Base-by-base conservation (phyloP, 371 early-diverging fungal genomes). In the Umbelopsis sp. region DNA sequence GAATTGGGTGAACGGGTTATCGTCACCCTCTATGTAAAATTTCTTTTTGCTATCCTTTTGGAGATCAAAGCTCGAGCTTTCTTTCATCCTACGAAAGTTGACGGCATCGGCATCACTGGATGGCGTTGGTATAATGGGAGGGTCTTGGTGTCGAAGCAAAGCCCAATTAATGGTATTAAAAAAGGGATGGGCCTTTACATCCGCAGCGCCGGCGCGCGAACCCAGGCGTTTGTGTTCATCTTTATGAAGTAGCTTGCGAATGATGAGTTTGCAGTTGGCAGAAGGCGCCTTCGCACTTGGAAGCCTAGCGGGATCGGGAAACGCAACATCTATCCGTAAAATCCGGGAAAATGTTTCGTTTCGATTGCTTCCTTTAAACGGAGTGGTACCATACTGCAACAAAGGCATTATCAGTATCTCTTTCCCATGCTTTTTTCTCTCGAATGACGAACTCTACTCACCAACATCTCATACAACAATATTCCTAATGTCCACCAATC, bases 401-500 rank as follows among this genome's bases (percentile, higher is more conserved):
- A 35, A 35, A 25, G 25, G 24, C 38, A 65, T n/a, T 44, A 32
- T 24, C n/a, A 62, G 41, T n/a, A 41, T 51, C 29, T 22, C 10
- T 0, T 4, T 38, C 57, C 35, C 11, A 41, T 12, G 12, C 0
- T 48, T 44, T 24, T 22, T 22, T 22, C 22, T 22, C 22, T 22
- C 32, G 24, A 38, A 14, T 63, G 66, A 8, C 1, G n/a, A 16
- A 24, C 41, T 14, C 4, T 65, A 66, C 78, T 77, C 80, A 90
- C 91, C 75, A 98, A 86, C 96, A 99, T 96, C 77, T 99, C 99
- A 76, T 94, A 99, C 8, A 99, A 87, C 52, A 99, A 83, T 37
- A 99, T 96, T 14, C 99, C 99, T 16, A 99, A 78, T 8, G 98
- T 96, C 99, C 99, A 99, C 95, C 99, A 97, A 85, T 99, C 99